phyloP scores from a whole-genome alignment of 495 filamentous ascomycete species.

The Daldinia loculata region DNA sequence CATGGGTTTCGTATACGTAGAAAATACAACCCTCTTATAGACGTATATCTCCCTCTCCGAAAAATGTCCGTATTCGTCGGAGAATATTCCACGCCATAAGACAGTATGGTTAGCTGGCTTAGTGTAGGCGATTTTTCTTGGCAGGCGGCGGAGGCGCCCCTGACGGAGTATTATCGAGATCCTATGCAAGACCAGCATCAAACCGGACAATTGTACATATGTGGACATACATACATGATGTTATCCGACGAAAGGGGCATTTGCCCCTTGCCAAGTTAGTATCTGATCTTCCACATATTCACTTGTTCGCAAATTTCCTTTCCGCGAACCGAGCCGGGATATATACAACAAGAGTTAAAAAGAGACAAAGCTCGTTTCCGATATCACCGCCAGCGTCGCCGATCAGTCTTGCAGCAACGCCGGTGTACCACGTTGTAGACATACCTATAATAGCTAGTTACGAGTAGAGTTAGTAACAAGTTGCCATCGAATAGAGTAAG shows the following conservation, averaged over 20 bases:
- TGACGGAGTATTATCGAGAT: conserved; percentile 19
- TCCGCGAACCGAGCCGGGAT: conserved; percentile 46
- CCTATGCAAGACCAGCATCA: conserved; percentile 14
- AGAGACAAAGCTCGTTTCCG: conserved; percentile 63
- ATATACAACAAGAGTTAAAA: conserved; percentile 54
- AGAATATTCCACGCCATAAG: conserved; percentile 27
- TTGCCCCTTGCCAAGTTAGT: conserved; percentile 22
- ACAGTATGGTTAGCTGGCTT: not conserved
- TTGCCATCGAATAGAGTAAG: conserved; percentile 3
- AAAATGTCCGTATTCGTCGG: conserved; percentile 14
- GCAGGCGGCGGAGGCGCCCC: conserved; percentile 23
- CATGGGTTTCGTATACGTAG: not conserved
- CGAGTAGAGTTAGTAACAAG: conserved; percentile 16
- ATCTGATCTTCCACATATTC: conserved; percentile 11
- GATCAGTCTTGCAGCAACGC: conserved; percentile 59
- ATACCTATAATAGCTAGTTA: conserved; percentile 56
- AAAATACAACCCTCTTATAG: not conserved
- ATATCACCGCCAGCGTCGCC: conserved; percentile 63
- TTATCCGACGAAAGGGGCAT: conserved; percentile 3
- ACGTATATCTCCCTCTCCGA: conserved; percentile 14
- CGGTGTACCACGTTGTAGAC: conserved; percentile 61
- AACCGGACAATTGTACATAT: conserved; percentile 11
- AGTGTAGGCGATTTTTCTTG: conserved; percentile 23
- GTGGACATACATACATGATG: conserved; percentile 1
- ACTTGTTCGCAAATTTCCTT: conserved; percentile 18